Evolutionary conservation across 2,329 filamentous ascomycete genomes (phyloP).

Genomic region (Tolypocladium inflatum): DNA sequence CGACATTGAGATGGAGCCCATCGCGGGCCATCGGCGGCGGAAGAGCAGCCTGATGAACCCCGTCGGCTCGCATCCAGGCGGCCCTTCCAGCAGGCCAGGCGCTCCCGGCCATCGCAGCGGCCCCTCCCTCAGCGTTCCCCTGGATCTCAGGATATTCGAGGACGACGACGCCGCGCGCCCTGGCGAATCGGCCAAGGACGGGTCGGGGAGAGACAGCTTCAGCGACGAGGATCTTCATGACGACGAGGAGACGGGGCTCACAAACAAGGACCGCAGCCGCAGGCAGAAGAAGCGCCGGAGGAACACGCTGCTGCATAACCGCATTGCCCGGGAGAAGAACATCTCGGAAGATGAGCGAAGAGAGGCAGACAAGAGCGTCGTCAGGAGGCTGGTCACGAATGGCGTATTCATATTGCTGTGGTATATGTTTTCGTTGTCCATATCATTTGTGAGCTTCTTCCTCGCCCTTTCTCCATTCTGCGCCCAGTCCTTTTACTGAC

Average conservation of each 20-base stretch:
- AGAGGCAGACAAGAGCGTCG: conserved; percentile 64
- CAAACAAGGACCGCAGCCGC: conserved; percentile 59
- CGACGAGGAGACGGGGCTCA: conserved; percentile 85
- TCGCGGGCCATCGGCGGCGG: conserved; percentile 44
- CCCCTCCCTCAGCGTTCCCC: conserved; percentile 14
- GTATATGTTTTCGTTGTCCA: conserved; percentile 86
- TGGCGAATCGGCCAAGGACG: conserved; percentile 14
- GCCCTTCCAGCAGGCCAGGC: not conserved
- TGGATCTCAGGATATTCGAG: conserved; percentile 37
- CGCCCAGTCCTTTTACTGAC: conserved; percentile 9
- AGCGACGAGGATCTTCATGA: conserved; percentile 68
- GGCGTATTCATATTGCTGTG: conserved; percentile 74
- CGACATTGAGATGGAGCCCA: conserved; percentile 47
- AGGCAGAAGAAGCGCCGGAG: conserved; percentile 57
- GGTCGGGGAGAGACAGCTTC: conserved; percentile 41
- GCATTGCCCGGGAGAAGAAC: conserved; percentile 50
- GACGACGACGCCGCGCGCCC: conserved; percentile 23
- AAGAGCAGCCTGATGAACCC: conserved; percentile 44
- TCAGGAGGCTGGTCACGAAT: conserved; percentile 64
- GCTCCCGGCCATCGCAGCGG: not conserved
- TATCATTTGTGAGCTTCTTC: conserved; percentile 67
- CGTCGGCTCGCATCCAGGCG: conserved; percentile 7
- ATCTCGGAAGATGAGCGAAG: conserved; percentile 64
- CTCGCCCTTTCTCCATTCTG: not conserved
- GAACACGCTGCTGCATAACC: conserved; percentile 60